phyloP scores from a whole-genome alignment of 345 rosid species.

The Eutrema yunnanense region DNA sequence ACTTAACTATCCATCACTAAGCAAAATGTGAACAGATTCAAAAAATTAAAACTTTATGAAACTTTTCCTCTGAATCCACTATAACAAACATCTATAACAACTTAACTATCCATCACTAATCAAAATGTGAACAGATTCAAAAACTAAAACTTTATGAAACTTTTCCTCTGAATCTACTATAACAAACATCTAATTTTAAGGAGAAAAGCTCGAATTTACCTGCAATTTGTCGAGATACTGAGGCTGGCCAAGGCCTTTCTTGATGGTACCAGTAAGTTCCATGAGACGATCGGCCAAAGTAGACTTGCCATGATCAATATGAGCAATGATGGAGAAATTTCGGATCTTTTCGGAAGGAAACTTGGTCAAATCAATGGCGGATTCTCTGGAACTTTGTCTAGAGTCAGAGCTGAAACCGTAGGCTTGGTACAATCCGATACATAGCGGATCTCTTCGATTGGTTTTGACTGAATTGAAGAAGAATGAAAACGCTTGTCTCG shows the following conservation, averaged over 20 bases:
- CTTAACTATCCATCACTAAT: too few species aligned
- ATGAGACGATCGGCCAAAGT: slow-evolving; percentile 93
- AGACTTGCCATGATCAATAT: slow-evolving; percentile 93
- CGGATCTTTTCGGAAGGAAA: slow-evolving; percentile 75
- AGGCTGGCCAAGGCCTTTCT: slow-evolving; percentile 92
- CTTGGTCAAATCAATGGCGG: slow-evolving; percentile 53
- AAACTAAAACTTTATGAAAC: background rate
- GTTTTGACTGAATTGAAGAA: slow-evolving; percentile 1
- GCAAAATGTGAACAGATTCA: background rate
- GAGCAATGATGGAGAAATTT: slow-evolving; percentile 94
- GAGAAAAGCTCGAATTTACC: slow-evolving; percentile 26
- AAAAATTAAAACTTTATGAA: background rate
- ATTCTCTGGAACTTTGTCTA: slow-evolving; percentile 40
- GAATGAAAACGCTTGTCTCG: slow-evolving; percentile 11
- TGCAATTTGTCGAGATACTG: slow-evolving; percentile 95
- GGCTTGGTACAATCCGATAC: slow-evolving; percentile 17
- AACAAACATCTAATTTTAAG: background rate
- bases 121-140: background rate
- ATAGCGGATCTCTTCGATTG: slow-evolving; percentile 7
- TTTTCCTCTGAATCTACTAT: background rate
- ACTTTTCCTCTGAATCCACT: background rate
- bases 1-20: too few species aligned
- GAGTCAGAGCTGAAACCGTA: slow-evolving; percentile 58
- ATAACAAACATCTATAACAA: background rate
- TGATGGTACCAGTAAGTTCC: slow-evolving; percentile 96